Conservation (phyloP, 306 rosid species). For the Dalbergia cochinchinensis region DNA sequence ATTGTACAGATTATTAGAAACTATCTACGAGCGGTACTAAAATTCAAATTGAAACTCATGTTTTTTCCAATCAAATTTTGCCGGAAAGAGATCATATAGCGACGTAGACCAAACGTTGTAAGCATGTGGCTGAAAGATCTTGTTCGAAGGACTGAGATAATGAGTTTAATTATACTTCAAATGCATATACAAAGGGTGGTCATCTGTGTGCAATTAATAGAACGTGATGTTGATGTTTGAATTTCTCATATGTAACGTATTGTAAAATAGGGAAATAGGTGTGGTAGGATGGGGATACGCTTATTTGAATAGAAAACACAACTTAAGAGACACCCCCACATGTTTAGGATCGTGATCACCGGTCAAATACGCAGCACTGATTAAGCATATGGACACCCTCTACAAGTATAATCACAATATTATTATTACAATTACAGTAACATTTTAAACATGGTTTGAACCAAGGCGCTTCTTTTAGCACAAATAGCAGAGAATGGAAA, state of each 20-base stretch:
- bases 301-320: not conserved
- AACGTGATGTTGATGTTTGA: slow-evolving; percentile 24
- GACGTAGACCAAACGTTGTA: not conserved
- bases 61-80: not conserved
- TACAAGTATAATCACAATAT: not conserved
- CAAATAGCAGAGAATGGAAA: slow-evolving; percentile 16
- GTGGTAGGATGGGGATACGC: not conserved
- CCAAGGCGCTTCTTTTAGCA: slow-evolving; percentile 33
- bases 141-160: slow-evolving; percentile 3
- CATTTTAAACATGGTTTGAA: not conserved
- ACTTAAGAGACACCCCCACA: not conserved
- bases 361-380: not conserved
- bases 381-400: not conserved
- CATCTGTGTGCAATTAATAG: not conserved
- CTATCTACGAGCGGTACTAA: not conserved
- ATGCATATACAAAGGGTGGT: not conserved
- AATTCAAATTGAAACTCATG: not conserved
- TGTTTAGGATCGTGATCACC: not conserved
- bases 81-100: not conserved
- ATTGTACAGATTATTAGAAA: not conserved
- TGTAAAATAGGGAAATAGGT: not conserved
- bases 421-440: not conserved
- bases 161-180: not conserved
- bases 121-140: not conserved
- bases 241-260: not conserved